phyloP scores from a whole-genome alignment of 2,329 filamentous ascomycete genomes.

The Aspergillus transmontanensis region DNA sequence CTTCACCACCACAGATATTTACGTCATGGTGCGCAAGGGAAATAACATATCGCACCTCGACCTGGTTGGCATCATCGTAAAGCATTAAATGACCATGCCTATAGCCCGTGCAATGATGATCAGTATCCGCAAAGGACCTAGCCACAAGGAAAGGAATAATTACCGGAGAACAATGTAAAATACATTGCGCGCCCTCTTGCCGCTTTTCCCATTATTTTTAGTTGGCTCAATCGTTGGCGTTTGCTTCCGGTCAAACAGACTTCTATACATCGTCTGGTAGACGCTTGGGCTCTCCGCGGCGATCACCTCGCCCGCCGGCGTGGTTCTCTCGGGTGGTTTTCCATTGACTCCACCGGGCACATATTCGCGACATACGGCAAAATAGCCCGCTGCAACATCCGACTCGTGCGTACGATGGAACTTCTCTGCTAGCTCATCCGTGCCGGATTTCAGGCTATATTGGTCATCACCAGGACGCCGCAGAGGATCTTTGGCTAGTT shows the following conservation, averaged over 20 bases:
- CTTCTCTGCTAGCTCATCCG: slow-evolving; percentile 62
- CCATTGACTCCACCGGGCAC: slow-evolving; percentile 89
- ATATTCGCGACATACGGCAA: slow-evolving; percentile 92
- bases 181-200: slow-evolving; percentile 74
- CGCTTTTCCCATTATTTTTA: slow-evolving; percentile 52
- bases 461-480: slow-evolving; percentile 67
- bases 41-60: slow-evolving; percentile 95
- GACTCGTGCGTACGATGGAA: slow-evolving; percentile 64
- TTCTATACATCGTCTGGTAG: slow-evolving; percentile 97
- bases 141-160: slow-evolving; percentile 25
- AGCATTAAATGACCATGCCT: slow-evolving; percentile 96
- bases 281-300: slow-evolving; percentile 85
- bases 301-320: slow-evolving; percentile 76
- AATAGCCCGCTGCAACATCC: slow-evolving; percentile 87
- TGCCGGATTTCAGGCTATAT: slow-evolving; percentile 63
- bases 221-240: slow-evolving; percentile 56
- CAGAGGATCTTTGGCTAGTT: slow-evolving; percentile 37
- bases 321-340: slow-evolving; percentile 84
- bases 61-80: slow-evolving; percentile 91
- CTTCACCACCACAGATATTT: slow-evolving; percentile 79
- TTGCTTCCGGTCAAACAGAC: slow-evolving; percentile 83
- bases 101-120: background rate
- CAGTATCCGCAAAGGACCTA: slow-evolving; percentile 16
- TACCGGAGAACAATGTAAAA: slow-evolving; percentile 91
- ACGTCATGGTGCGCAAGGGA: slow-evolving; percentile 83